Evolutionary conservation across 257 asterid genomes (phyloP).

Genomic region (Datura wrightii): DNA sequence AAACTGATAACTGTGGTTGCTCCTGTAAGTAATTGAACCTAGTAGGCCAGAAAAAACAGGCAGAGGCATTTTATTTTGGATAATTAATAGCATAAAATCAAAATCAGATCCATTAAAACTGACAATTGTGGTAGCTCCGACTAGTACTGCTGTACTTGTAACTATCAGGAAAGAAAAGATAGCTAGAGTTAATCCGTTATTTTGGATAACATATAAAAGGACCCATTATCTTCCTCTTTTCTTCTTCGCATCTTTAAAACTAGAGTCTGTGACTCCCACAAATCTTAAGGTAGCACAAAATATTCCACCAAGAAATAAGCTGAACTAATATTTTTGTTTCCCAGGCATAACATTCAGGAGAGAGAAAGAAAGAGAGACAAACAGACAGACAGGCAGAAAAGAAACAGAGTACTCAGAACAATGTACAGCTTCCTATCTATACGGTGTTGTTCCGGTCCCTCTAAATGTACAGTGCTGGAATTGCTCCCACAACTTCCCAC

Average conservation of each 20-base stretch:
- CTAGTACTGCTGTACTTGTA: conserved; percentile 11
- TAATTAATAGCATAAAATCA: background rate
- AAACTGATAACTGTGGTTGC: conserved; percentile 18
- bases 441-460: background rate
- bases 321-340: background rate
- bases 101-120: background rate
- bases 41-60: conserved; percentile 20
- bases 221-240: background rate
- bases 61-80: background rate
- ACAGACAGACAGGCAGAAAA: background rate
- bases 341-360: background rate
- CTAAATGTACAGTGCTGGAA: background rate
- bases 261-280: background rate
- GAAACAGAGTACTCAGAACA: conserved; percentile 6
- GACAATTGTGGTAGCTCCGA: background rate
- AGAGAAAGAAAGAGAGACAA: background rate
- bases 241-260: background rate
- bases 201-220: background rate
- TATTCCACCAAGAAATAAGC: conserved; percentile 2
- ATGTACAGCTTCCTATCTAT: background rate
- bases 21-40: background rate
- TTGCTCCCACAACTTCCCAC: conserved; percentile 5
- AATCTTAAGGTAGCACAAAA: background rate
- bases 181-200: conserved; percentile 12
- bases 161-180: background rate